These are phyloP conservation scores for Teunomyces funiuensis DNA, from an alignment of 805 yeast species.

Conservation along the genomic window DNA sequence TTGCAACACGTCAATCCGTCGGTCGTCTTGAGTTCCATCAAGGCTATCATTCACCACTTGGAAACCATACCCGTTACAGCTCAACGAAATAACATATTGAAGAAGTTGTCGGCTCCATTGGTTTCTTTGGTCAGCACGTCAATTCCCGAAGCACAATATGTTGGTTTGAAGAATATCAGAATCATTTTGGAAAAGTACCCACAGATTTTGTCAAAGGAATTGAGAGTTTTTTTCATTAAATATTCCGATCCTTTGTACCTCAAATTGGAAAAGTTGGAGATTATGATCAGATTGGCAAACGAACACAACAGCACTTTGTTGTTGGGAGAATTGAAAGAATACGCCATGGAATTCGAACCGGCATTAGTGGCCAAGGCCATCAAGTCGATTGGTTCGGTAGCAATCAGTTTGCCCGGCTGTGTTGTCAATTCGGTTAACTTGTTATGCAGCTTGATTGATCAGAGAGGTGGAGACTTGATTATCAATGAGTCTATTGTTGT, in stretches of 20 bases:
- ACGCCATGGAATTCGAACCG: constrained; percentile 82
- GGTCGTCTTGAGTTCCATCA: constrained; percentile 83
- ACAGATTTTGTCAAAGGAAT: constrained; percentile 67
- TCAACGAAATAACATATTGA: constrained; percentile 47
- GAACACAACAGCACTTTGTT: constrained; percentile 58
- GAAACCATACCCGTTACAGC: constrained; percentile 46
- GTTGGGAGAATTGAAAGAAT: constrained; percentile 72
- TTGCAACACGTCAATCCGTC: constrained; percentile 96
- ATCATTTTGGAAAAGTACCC: constrained; percentile 90
- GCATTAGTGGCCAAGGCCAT: constrained; percentile 70
- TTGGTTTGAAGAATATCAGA: constrained; percentile 86
- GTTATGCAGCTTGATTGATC: constrained; percentile 56
- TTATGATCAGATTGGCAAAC: constrained; percentile 66
- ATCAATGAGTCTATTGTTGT: constrained; percentile 61
- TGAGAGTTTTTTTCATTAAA: constrained; percentile 87
- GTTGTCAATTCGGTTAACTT: constrained; percentile 60
- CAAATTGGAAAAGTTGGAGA: constrained; percentile 74
- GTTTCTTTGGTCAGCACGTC: constrained; percentile 85
- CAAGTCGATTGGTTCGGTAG: constrained; percentile 68
- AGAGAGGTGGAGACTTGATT: constrained; percentile 60
- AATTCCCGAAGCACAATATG: constrained; percentile 89
- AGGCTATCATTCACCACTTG: constrained; percentile 72
- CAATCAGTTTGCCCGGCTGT: constrained; percentile 57
- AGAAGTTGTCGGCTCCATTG: constrained; percentile 78
- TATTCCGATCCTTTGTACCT: constrained; percentile 80